Base-by-base conservation (phyloP, 2,329 filamentous ascomycete genomes). In the Ramichloridium luteum region DNA sequence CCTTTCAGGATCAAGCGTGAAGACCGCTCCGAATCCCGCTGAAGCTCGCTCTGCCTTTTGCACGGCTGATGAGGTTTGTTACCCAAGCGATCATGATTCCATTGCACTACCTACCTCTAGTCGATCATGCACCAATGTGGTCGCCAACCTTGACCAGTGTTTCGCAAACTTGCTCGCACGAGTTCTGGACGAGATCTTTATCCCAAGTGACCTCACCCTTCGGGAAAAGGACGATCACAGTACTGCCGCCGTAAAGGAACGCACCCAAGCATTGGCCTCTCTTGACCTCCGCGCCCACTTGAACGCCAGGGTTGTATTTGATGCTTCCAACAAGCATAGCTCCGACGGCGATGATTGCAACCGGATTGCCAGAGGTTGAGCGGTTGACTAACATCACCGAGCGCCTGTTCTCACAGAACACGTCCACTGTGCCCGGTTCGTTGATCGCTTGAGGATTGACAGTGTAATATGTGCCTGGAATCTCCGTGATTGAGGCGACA, bases 241-340 rank as follows among this genome's bases (percentile, higher is more conserved):
- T 62, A 33, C 55, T 59, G 16, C 59, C 59, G 15, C 59, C 59
- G 30, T 62, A 62, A 9, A 53, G 47, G 32, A 62, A 62, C 4
- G 49, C 47, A 3, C 59, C 59, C 13, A 62, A 36, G 40, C 59
- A 59, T 36, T 62, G 53, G 1, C 59, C 59, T 30, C 59, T 41
- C 29, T 45, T 36, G 13, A 62, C 48, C 4, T 49, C 38, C 5
- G 42, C 42, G 2, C 56, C 59, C 5, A 41, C 29, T 15, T 46
- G 43, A n/a, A 59, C 43, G 15, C 52, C 59, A 10, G 40, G 30
- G n/a, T 56, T 50, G 35, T 61, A 61, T 27, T 51, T 51, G 38
- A 62, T 60, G 13, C 50, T 56, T 2, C 59, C 59, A 1, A 62
- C 59, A 14, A 62, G 46, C 59, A 62, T 62, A 2, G 59, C 59